A percentile compares a stretch with the other conserved stretches of the same genome.
Conservation (phyloP, 495 filamentous ascomycete species). For the Penicilliopsis zonata region DNA sequence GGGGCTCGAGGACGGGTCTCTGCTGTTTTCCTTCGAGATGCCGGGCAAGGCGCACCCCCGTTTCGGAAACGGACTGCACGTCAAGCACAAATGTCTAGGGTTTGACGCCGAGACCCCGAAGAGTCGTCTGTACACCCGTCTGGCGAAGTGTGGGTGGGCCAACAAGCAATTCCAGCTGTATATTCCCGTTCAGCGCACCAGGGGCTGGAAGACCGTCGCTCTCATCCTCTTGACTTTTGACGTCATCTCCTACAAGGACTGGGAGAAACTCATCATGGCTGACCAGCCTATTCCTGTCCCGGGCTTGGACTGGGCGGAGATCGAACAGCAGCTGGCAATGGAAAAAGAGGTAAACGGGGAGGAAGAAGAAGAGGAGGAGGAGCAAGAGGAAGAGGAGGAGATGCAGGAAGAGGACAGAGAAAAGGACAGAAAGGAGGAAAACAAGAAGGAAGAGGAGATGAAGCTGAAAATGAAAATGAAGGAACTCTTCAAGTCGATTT, state of each 20-base stretch:
- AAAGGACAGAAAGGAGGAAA: too few species aligned
- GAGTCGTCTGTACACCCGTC: constrained; percentile 10
- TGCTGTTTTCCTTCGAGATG: constrained; percentile 13
- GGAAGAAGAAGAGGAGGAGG: too few species aligned
- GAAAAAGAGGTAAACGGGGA: constrained; percentile 1
- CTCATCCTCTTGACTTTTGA: constrained; percentile 19
- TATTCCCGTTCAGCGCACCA: constrained; percentile 10
- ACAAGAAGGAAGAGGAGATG: too few species aligned
- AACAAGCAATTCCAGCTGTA: constrained; percentile 11
- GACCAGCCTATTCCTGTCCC: constrained; percentile 5
- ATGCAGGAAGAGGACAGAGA: too few species aligned
- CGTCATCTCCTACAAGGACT: constrained; percentile 10
- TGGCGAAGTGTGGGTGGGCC: constrained; percentile 7
- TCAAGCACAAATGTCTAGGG: constrained; percentile 8
- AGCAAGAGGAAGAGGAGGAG: too few species aligned
- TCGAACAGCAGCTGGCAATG: constrained; percentile 3
- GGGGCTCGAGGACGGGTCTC: constrained; percentile 15
- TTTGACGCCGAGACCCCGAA: constrained; percentile 5
- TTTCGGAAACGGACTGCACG: constrained; percentile 5
- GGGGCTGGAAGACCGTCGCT: constrained; percentile 18
- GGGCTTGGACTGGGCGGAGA: constrained; percentile 14
- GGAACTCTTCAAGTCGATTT: too few species aligned
- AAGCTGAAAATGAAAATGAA: neutral
- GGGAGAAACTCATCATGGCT: constrained; percentile 10
- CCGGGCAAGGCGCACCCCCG: constrained; percentile 6